Evolutionary conservation across 2,329 filamentous ascomycete genomes (phyloP), one percentile per base, ranked within the genome.

Genomic region (Fusarium pseudonygamai): DNA sequence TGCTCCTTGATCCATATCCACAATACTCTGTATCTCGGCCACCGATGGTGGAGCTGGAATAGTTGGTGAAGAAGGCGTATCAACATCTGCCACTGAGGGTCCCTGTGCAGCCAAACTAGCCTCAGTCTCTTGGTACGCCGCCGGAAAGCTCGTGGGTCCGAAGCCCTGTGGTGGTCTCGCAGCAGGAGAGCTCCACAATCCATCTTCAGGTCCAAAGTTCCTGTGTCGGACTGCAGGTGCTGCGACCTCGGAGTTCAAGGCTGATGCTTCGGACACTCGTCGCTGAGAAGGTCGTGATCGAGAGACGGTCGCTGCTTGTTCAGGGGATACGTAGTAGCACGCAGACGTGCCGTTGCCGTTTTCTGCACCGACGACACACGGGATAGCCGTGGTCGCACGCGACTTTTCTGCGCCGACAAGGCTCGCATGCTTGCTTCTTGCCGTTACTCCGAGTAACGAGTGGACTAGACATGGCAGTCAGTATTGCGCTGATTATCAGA

Each of bases 381-480:
- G 58, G 58, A 34, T 55, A 60, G 5, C n/a, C 28, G 16, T 60
- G 58, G 36, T 60, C 58, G 34, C 58, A 60, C 3, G 58, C 58
- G 2, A 60, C 58, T 24, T 60, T 60, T 26, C 58, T 36, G 6
- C 28, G 58, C 6, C 58, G 58, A 28, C 46, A 60, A 1, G 58
- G 58, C 34, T 60, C 58, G 34, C 58, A 60, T 22, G 58, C 58
- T 28, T 60, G 58, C n/a, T 53, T 40, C 22, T 60, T 60, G 4
- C 58, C 58, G 5, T 60, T 60, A 22, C 58, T 46, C 22, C 58
- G 46, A 32, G 58, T 60, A 13, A 60, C 11, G 1, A 34, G 36
- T 3, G 46, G 58, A 24, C 46, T 60, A 16, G 32, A 26, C 58
- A 60, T 60, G 11, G 0, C 20, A 1, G 36, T 18, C 4, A 0